Evolutionary conservation across 2,329 filamentous ascomycete species (phyloP).

Genomic region (Metarhizium humberi): DNA sequence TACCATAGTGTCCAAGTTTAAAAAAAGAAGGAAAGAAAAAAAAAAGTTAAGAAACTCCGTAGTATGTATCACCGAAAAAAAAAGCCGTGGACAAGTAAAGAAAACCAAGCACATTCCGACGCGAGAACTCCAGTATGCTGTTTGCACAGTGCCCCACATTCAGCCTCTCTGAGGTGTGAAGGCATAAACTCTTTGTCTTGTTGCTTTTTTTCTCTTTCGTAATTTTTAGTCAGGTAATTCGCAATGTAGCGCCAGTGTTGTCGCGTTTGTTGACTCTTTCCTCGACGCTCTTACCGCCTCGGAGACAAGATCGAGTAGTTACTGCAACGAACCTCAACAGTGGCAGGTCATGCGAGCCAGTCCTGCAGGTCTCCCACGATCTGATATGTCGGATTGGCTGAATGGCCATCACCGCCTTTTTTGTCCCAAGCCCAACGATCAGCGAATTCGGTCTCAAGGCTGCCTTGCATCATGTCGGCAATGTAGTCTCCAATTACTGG

Average conservation of each 20-base stretch:
- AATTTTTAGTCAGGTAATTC: not conserved
- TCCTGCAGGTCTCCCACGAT: conserved; percentile 30
- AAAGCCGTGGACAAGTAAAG: not conserved
- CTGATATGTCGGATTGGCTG: conserved; percentile 32
- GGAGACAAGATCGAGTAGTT: not conserved
- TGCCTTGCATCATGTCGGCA: conserved; percentile 35
- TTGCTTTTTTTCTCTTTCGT: not conserved
- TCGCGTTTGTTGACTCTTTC: not conserved
- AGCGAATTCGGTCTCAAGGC: conserved; percentile 26
- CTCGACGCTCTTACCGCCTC: not conserved
- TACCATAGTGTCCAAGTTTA: not conserved
- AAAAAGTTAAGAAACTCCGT: not conserved
- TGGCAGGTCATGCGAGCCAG: conserved; percentile 19
- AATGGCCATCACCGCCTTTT: conserved; percentile 29
- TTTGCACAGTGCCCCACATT: not conserved
- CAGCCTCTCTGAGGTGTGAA: not conserved
- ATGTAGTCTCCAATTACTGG: conserved; percentile 53
- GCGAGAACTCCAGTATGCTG: not conserved
- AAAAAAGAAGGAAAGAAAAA: not conserved
- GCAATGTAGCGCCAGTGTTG: not conserved
- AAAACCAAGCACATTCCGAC: not conserved
- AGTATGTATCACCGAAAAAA: not conserved
- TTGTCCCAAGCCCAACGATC: conserved; percentile 38
- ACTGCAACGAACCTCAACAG: not conserved
- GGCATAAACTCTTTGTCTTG: not conserved